Base-by-base conservation (phyloP, 208 protist genomes). In the Crithidia acanthocephali region DNA sequence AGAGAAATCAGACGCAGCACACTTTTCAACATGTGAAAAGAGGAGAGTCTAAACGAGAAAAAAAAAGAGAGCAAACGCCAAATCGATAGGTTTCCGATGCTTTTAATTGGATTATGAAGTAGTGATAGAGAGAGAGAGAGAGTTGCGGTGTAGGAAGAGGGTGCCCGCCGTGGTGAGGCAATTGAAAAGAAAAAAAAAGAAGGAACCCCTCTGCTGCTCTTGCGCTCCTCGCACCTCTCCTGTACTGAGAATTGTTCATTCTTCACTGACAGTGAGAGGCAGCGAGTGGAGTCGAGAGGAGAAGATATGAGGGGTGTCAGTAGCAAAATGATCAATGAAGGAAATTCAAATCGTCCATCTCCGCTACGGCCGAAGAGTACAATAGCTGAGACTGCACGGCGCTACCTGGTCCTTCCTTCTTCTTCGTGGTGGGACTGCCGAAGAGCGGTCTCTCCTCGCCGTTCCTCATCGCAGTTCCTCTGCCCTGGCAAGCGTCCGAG, bases 1-100 rank as follows among this genome's bases (percentile, higher is more conserved):
- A 72, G 32, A 63, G 45, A 71, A 44, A 28, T 45, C 11, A 65
- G 57, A 62, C 42, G 44, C 28, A 51, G 42, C 55, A 53, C 22
- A 52, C 42, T n/a, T 30, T 30, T 63, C 58, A 63, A 27, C 58
- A 23, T 55, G 48, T 45, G 50, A 68, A 40, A 37, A 48, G 50
- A 58, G 23, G 50, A 68, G 30, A 58, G 63, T 15, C 5, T 45
- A 51, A 51, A 68, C 13, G 44, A 40, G 16, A 52, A 61, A 33
- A 60, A 52, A 33, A 40, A 56, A 58, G 45, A 16, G 18, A 1
- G 37, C 18, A 11, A 47, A 16, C 11, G 28, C 50, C 8, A 9
- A 37, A 30, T 15, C 51, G 9, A 32, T 0, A 32, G 10, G 6
- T 13, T 22, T 7, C 9, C 45, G 45, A 5, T 16, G 20, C 18